Evolutionary conservation across 129 eudicot genomes (phyloP), one percentile per base, ranked within the genome.

Genomic region (Flaveria robusta): DNA sequence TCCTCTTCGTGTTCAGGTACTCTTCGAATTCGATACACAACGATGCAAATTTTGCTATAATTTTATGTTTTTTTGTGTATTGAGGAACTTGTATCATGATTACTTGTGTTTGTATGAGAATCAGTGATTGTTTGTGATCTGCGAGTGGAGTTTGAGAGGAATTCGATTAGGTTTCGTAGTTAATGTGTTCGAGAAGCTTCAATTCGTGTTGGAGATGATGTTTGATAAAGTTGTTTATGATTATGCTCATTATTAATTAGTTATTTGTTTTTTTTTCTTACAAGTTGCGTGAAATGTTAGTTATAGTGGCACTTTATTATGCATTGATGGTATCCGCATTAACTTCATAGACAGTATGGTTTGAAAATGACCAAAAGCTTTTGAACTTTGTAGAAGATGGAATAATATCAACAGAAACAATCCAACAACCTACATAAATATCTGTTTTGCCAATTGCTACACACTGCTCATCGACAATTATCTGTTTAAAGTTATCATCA

Each of bases 1-100:
- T 41, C 77, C 45, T 59, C 72, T 42, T 51, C 59, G 23, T 66
- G 43, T 77, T 63, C 83, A 9, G 86, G 83, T 83, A 59, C n/a
- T 55, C 13, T 31, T 56, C 45, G 5, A 20, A 12, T 55, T 72
- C 3, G 1, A 4, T 14, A n/a, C 37, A 7, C 5, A 62, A 16
- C 54, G 5, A 29, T 43, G 46, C 56, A 4, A 9, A 58, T 47
- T 18, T 79, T 29, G 42, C 15, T 72, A 29, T 64, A 18, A 15
- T 62, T 22, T 71, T 10, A 50, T 29, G 29, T 22, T 31, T 68
- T 31, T 24, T 39, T 20, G 27, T 29, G 39, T 45, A 22, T 47
- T 14, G 4, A 26, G 65, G n/a, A 50, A 66, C 58, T 51, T 66
- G 24, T 39, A 20, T 46, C 19, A 42, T 31, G 47, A 64, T 34